Evolutionary conservation across 2,329 filamentous ascomycete species (phyloP).

Genomic region (Colletotrichum magnum): DNA sequence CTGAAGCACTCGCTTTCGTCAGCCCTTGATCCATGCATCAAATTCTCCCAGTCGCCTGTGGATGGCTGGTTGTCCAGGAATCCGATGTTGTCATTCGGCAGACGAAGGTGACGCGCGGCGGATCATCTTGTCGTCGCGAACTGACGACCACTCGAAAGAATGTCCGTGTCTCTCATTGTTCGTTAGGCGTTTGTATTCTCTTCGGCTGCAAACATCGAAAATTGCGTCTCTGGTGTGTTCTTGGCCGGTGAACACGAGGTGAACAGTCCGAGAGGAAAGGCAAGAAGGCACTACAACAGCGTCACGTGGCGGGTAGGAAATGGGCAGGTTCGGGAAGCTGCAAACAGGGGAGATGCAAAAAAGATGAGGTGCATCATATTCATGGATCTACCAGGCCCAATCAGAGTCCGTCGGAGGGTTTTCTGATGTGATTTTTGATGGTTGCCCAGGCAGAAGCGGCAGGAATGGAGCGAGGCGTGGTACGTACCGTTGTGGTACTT

Average conservation of each 20-base stretch:
- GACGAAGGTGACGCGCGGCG: not conserved
- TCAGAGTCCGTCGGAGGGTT: too few relatives aligned
- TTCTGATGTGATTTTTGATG: too few relatives aligned
- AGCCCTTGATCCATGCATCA: not conserved
- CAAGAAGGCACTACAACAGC: not conserved
- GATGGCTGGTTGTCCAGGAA: not conserved
- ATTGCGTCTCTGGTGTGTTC: not conserved
- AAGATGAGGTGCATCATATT: too few relatives aligned
- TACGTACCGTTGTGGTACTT: too few relatives aligned
- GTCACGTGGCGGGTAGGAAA: not conserved
- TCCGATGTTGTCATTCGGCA: not conserved
- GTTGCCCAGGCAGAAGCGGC: too few relatives aligned
- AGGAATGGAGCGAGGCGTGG: too few relatives aligned
- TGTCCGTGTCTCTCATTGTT: not conserved
- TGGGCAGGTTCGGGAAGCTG: too few relatives aligned
- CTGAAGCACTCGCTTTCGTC: not conserved
- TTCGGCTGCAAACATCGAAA: not conserved
- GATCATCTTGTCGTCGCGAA: not conserved
- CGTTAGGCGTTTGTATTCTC: not conserved
- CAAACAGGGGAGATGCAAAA: too few relatives aligned
- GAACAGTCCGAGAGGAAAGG: not conserved
- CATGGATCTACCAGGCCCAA: too few relatives aligned
- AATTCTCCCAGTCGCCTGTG: not conserved
- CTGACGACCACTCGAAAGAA: not conserved
- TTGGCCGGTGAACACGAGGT: slow-evolving; percentile 16